Base-by-base conservation (phyloP, 768 basidiomycete species). In the Termitomyces sp. region DNA sequence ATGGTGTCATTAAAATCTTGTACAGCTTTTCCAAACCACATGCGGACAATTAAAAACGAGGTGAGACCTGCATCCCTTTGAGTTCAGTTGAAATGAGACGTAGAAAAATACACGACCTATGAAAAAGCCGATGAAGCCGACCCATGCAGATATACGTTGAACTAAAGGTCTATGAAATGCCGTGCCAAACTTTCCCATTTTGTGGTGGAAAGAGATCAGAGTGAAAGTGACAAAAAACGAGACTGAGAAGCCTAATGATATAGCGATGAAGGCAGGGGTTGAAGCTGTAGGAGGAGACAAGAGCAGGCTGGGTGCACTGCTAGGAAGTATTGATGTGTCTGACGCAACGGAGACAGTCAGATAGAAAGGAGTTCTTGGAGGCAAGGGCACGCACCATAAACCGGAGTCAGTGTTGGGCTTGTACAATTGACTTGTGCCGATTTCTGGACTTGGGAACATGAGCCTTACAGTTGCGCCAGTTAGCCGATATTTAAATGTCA, bases 21-120 rank as follows among this genome's bases (percentile, higher is more conserved):
- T 0, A 85, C 82, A 2, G 88, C 83, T 68, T 91, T 89, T 18
- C 85, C 88, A 57, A 89, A 89, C 82, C 85, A 89, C 81, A 92
- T 88, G 56, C 87, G 82, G 50, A 88, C 70, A 55, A 91, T 76
- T 18, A 89, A 74, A 71, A 88, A 88, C 9, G 86, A 75, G 3
- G 82, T 83, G 54, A 89, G 67, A 13, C 88, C 89, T 89, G 43
- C 29, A n/a, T 38, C 36, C 25, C 32, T 20, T 33, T 44, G 20
- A 49, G 20, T n/a, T 32, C 18, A 36, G 18, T 36, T 45, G 13
- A 44, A 11, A 42, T 39, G 54, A 36, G 32, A 58, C 15, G 32
- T 42, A 45, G 15, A 16, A n/a, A 13, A 39, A 22, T 40, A 31
- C 64, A 74, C 31, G 56, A 84, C 89, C 89, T 42, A 87, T 78